A percentile compares a stretch with the other conserved stretches of the same genome.
Evolutionary conservation across 2,329 filamentous ascomycete genomes (phyloP).

Genomic region (Drechslera avenae): DNA sequence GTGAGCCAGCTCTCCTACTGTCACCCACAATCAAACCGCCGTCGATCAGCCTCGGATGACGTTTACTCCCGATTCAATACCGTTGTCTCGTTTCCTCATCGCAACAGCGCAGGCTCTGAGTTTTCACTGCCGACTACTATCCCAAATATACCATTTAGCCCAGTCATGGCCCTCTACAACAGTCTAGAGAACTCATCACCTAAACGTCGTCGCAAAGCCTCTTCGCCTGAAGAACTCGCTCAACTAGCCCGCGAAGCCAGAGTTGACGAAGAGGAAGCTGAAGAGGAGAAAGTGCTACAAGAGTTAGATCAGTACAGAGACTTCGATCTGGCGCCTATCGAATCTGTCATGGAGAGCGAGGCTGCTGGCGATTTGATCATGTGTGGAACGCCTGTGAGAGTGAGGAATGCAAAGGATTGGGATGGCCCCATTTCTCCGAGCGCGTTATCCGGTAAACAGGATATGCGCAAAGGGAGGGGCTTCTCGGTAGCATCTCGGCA

Average conservation of each 20-base stretch:
- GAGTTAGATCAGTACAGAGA: constrained; percentile 22
- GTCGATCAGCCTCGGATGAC: constrained; percentile 1
- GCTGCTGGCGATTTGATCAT: constrained; percentile 25
- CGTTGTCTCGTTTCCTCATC: neutral
- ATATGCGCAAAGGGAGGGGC: no score
- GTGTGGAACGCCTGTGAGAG: constrained; percentile 7
- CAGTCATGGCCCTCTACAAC: constrained; percentile 23
- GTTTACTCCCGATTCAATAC: neutral
- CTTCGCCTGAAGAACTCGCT: constrained; percentile 26
- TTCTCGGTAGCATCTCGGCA: neutral
- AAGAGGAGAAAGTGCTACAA: constrained; percentile 1
- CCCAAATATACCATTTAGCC: constrained; percentile 22
- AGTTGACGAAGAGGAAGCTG: constrained; percentile 14
- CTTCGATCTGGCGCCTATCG: constrained; percentile 30
- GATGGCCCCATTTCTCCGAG: neutral
- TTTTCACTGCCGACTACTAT: constrained; percentile 7
- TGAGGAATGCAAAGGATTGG: neutral
- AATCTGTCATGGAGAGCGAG: constrained; percentile 20
- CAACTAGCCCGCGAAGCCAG: constrained; percentile 19
- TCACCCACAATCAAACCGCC: neutral
- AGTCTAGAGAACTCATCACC: constrained; percentile 17
- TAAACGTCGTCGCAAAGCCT: constrained; percentile 28
- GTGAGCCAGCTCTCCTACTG: neutral
- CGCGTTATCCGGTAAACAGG: no score
- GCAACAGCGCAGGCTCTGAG: constrained; percentile 9